Percentiles rank a stretch among this genome's conserved stretches.
Evolutionary conservation across 345 rosid species (phyloP).

Genomic region (Eucalyptus pauciflora): DNA sequence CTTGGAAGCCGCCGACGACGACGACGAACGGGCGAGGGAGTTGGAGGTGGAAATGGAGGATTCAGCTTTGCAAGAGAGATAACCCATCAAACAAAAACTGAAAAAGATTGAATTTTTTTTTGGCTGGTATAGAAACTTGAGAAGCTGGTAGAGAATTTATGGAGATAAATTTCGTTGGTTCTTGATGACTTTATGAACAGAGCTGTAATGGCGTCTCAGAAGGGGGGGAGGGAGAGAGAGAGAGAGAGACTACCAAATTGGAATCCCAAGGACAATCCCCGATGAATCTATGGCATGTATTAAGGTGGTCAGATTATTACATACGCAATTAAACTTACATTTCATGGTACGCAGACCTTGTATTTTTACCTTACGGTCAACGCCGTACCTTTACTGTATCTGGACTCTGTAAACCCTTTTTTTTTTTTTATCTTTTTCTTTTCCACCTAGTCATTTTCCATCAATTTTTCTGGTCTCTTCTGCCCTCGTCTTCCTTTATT

Average conservation of each 20-base stretch:
- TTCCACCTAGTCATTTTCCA: not conserved
- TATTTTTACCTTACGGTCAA: not conserved
- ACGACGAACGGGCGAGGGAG: slow-evolving; percentile 9
- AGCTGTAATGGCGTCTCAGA: not conserved
- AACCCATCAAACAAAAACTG: slow-evolving; percentile 37
- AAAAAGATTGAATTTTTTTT: not conserved
- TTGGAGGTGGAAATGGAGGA: slow-evolving; percentile 20
- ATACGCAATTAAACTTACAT: not conserved
- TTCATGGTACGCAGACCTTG: not conserved
- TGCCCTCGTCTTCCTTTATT: not conserved
- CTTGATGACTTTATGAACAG: not conserved
- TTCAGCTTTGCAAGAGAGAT: slow-evolving; percentile 78
- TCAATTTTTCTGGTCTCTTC: not conserved
- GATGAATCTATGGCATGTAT: not conserved
- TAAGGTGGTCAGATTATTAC: not conserved
- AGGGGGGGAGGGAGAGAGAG: not conserved
- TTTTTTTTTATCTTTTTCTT: not conserved
- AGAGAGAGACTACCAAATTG: not conserved
- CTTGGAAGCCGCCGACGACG: slow-evolving; percentile 15
- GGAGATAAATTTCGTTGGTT: not conserved
- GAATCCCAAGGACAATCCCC: slow-evolving; percentile 9
- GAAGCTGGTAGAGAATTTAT: not conserved
- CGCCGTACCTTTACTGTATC: not conserved
- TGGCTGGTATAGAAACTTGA: not conserved
- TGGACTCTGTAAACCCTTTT: not conserved